phyloP scores from a whole-genome alignment of 495 filamentous ascomycete genomes.

The Choiromyces venosus region DNA sequence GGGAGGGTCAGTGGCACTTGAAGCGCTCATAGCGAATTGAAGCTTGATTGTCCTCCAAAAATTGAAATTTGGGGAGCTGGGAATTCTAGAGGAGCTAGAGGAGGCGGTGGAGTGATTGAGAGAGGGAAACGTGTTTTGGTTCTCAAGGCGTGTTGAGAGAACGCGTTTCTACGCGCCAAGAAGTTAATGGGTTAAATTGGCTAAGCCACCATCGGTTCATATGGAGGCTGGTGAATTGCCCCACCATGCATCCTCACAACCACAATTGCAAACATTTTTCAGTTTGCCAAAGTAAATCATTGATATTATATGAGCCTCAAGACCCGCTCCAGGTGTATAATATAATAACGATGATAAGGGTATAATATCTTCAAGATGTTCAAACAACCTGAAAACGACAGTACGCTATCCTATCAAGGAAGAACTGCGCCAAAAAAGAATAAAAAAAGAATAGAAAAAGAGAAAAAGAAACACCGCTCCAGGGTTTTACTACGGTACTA shows the following conservation, averaged over 20 bases:
- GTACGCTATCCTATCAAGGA: no score
- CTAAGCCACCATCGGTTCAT: neutral
- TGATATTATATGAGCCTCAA: neutral
- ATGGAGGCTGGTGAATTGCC: neutral
- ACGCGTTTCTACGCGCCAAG: neutral
- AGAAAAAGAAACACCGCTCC: neutral
- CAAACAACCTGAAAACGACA: neutral
- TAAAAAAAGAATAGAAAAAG: slow-evolving; percentile 1
- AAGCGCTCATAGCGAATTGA: neutral
- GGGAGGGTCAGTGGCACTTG: neutral
- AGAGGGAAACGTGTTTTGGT: neutral
- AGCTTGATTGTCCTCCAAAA: neutral
- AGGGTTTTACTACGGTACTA: neutral
- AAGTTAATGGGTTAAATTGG: neutral
- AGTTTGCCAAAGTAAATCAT: neutral
- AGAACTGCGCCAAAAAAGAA: slow-evolving; percentile 6
- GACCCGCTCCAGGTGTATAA: neutral
- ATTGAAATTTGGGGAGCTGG: neutral
- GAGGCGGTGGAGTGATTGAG: neutral
- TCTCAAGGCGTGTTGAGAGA: neutral
- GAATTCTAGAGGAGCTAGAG: fast-evolving
- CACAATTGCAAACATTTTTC: neutral
- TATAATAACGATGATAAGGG: neutral
- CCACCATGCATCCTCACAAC: neutral
- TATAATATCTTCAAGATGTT: neutral